phyloP scores from a whole-genome alignment of 2,329 filamentous ascomycete species.

The Byssochlamys sp. region DNA sequence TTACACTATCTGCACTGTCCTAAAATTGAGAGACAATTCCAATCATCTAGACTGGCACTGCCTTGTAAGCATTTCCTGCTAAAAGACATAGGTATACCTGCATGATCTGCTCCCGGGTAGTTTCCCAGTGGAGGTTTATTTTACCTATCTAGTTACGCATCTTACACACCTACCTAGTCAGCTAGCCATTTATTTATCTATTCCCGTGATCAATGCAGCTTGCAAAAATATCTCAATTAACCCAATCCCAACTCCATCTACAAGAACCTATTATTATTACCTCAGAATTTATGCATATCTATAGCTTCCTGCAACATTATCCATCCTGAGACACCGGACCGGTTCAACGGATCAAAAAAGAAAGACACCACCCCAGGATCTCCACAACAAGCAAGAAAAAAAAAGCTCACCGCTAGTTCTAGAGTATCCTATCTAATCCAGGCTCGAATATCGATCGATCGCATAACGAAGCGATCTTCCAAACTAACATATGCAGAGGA shows the following conservation, averaged over 20 bases:
- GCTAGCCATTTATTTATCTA: too few relatives aligned
- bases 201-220: too few relatives aligned
- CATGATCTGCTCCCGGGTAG: not conserved
- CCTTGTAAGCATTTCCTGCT: too few relatives aligned
- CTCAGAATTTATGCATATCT: not conserved
- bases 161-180: too few relatives aligned
- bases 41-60: not conserved
- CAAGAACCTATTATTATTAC: not conserved
- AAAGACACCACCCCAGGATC: not conserved
- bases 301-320: not conserved
- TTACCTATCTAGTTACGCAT: too few relatives aligned
- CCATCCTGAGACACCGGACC: not conserved
- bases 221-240: too few relatives aligned
- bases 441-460: not conserved
- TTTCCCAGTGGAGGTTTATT: too few relatives aligned
- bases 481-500: not conserved
- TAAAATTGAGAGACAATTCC: not conserved
- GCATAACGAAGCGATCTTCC: not conserved
- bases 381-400: not conserved
- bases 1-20: not conserved
- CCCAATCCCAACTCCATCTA: not conserved
- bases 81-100: not conserved
- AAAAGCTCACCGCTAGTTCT: not conserved
- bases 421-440: not conserved
- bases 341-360: not conserved